Base-by-base conservation (phyloP, 768 basidiomycete species). In the Paxillus ammoniavirescens region DNA sequence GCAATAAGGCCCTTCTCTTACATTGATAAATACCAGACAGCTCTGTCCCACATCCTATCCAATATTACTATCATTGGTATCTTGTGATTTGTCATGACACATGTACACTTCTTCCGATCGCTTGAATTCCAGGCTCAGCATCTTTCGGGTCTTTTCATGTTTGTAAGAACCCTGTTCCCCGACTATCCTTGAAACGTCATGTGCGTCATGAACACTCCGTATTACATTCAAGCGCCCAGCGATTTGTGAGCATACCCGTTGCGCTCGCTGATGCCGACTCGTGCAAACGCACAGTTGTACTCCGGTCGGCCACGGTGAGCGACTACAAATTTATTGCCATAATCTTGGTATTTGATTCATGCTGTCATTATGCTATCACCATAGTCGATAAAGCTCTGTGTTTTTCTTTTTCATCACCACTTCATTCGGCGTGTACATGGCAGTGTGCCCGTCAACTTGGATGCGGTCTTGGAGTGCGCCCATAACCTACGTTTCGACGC, bases 41-140 rank as follows among this genome's bases (percentile, higher is more conserved):
- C 43, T 41, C 42, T 42, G 30, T 17, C 33, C 42, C 18, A 9
- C 46, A 44, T 21, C 26, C 50, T 23, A 45, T 17, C 42, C 17
- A 57, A 65, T 65, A 67, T 60, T 41, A 23, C 55, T 52, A 47
- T 47, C 47, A 36, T 50, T 41, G 49, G 47, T 14, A 35, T 13
- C 12, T 35, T 12, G 12, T 33, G 31, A 33, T 33, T 33, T 33
- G 31, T 26, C 26, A 8, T 41, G 18, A 41, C 44, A 31, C n/a
- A n/a, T 42, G 31, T 47, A 9, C 35, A 30, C 43, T 26, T 50
- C 48, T 52, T 35, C 50, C 40, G 36, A 59, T 54, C 43, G 40
- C 49, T 31, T 56, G 26, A 26, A 26, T 26, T 26, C 26, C 56
- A 61, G 36, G 37, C n/a, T 65, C 64, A 58, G 26, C 26, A 26